Base-by-base conservation (phyloP, 2,329 filamentous ascomycete species). In the Dothistroma septosporum region DNA sequence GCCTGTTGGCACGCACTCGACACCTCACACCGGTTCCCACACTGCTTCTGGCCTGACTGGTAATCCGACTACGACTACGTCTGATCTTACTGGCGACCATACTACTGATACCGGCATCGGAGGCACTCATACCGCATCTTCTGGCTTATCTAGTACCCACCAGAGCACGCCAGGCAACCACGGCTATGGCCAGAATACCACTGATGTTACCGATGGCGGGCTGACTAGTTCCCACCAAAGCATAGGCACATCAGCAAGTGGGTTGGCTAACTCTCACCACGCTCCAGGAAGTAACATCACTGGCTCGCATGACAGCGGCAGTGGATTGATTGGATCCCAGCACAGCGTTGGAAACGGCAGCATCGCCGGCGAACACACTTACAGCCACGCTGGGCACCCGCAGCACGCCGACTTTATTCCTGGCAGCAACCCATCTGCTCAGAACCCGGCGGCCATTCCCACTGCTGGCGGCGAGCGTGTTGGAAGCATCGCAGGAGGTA, bases 361-460 rank as follows among this genome's bases (percentile, higher is more conserved):
- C 47, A 56, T 61, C 49, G 59, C 61, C 11, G 61, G 55, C 33
- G 41, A 44, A n/a, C 41, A 44, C 41, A n/a, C 14, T 44, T 44
- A 19, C 14, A 56, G 47, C 33, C 32, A 55, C 4, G 33, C 60
- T 19, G 55, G 55, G 14, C 46, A 57, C n/a, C 48, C 32, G 9
- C 55, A 61, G 47, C 55, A 55, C 53, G 32, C 52, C 31, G 60
- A 58, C 21, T 55, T 62, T n/a, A 50, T 63, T 11, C 59, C 63
- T 32, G 65, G 58, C n/a, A 59, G 60, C 19, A 58, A 63, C 33
- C 60, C 61, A 55, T 55, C 48, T 19, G 57, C 61, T 24, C 64
- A 70, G 54, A 71, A 71, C 57, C 63, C 58, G 24, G 53, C 56
- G n/a, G 64, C 68, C n/a, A 69, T 72, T 32, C 70, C 70, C 14